These are phyloP conservation scores for Fallopia convolvulus DNA, from an alignment of 148 eudicot genomes.

Conservation along the genomic window DNA sequence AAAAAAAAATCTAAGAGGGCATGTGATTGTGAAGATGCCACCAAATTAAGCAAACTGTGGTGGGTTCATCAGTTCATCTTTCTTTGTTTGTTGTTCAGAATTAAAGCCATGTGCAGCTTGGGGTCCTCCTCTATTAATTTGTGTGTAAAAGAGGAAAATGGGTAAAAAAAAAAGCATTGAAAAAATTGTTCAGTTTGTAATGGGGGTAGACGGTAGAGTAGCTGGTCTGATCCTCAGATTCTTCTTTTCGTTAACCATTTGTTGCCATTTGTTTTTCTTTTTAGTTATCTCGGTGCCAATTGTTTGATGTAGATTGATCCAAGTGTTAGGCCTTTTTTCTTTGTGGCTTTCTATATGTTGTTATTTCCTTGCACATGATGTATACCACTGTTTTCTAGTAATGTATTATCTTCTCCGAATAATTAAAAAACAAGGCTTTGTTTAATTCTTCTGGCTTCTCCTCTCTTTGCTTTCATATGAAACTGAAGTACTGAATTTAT, in stretches of 20 bases:
- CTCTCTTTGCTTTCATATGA: too few relatives aligned
- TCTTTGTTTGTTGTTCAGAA: not conserved
- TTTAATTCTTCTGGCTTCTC: not conserved
- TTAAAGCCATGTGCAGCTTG: not conserved
- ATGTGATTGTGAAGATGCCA: not conserved
- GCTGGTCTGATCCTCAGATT: not conserved
- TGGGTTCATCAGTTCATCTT: not conserved
- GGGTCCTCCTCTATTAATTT: not conserved
- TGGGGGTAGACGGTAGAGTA: not conserved
- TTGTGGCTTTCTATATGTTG: not conserved
- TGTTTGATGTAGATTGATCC: not conserved
- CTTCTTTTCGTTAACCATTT: not conserved
- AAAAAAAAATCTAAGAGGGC: not conserved
- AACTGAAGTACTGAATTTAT: too few relatives aligned
- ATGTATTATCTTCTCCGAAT: not conserved
- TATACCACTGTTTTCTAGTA: not conserved
- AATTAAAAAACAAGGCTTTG: not conserved
- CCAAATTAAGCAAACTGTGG: not conserved
- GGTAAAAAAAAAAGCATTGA: not conserved
- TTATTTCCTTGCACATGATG: not conserved
- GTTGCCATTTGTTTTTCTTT: not conserved
- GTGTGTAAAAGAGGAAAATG: not conserved
- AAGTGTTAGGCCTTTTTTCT: not conserved
- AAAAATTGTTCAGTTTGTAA: not conserved
- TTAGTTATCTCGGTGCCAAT: not conserved